Evolutionary conservation across 176 grass and related monocot species (phyloP).

Genomic region (Lolium rigidum): DNA sequence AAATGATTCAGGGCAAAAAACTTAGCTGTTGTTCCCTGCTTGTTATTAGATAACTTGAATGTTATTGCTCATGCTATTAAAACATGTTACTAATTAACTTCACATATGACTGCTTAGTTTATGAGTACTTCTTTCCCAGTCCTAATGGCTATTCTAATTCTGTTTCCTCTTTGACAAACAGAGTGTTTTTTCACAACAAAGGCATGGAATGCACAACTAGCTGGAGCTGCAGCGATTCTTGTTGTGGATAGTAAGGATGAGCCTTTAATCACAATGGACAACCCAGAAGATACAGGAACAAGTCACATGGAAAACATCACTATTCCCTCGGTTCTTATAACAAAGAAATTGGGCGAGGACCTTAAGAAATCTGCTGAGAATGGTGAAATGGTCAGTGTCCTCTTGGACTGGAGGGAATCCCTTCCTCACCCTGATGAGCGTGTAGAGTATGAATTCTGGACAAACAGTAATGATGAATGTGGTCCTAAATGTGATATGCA

Average conservation of each 20-base stretch:
- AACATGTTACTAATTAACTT: constrained; percentile 11
- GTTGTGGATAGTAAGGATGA: constrained; percentile 73
- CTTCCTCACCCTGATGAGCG: constrained; percentile 88
- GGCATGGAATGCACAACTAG: constrained; percentile 88
- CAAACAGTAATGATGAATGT: constrained; percentile 95
- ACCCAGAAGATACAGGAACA: constrained; percentile 65
- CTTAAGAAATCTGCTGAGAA: constrained; percentile 70
- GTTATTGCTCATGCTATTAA: constrained; percentile 6
- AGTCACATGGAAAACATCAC: constrained; percentile 75
- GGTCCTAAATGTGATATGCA: constrained; percentile 92
- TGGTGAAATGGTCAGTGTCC: constrained; percentile 77
- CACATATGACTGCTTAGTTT: neutral
- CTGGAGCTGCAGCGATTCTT: constrained; percentile 80
- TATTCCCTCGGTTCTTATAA: constrained; percentile 84
- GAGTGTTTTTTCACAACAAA: constrained; percentile 91
- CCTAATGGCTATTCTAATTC: constrained; percentile 31
- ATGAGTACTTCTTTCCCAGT: neutral
- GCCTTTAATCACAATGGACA: constrained; percentile 91
- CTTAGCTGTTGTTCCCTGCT: neutral
- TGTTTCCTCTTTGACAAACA: constrained; percentile 45
- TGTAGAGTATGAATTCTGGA: constrained; percentile 94
- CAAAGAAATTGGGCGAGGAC: constrained; percentile 64
- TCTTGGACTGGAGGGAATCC: constrained; percentile 91
- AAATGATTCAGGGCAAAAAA: neutral
- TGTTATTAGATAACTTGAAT: constrained; percentile 19